Conservation (phyloP, 1,284 basidiomycete species). For the Cutaneotrichosporon cutaneum region DNA sequence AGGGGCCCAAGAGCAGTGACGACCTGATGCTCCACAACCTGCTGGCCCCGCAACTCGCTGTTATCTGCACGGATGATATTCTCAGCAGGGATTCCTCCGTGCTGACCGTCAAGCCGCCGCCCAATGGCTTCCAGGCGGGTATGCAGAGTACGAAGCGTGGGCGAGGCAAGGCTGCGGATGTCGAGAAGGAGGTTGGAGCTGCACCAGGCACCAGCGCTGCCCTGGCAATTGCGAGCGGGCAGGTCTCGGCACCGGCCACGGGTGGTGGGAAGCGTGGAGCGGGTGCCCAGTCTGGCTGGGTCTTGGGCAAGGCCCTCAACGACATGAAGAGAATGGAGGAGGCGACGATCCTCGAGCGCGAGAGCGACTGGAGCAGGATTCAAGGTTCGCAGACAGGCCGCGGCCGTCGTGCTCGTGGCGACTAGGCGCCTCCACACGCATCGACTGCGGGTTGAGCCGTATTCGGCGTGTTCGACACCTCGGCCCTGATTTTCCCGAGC, state of each 20-base stretch:
- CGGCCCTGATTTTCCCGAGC: conserved; percentile 1
- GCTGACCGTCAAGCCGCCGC: conserved; percentile 44
- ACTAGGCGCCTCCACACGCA: conserved; percentile 20
- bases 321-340: conserved; percentile 50
- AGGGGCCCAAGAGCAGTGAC: conserved; percentile 32
- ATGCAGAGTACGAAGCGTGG: conserved; percentile 40
- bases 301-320: conserved; percentile 50
- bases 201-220: conserved; percentile 44
- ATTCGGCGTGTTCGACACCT: neutral
- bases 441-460: neutral
- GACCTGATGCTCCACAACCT: conserved; percentile 43
- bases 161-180: conserved; percentile 37
- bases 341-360: conserved; percentile 47
- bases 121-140: conserved; percentile 27
- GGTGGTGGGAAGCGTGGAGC: conserved; percentile 37
- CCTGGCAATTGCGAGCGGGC: conserved; percentile 40
- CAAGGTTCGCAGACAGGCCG: conserved; percentile 39
- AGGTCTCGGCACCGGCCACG: conserved; percentile 25
- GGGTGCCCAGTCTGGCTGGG: conserved; percentile 39
- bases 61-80: conserved; percentile 49
- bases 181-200: conserved; percentile 31
- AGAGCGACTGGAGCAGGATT: conserved; percentile 52
- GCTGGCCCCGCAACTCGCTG: conserved; percentile 41
- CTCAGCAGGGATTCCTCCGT: conserved; percentile 44
- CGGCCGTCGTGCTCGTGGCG: conserved; percentile 41